Conservation (phyloP, 257 asterid genomes). For the Misopates orontium region DNA sequence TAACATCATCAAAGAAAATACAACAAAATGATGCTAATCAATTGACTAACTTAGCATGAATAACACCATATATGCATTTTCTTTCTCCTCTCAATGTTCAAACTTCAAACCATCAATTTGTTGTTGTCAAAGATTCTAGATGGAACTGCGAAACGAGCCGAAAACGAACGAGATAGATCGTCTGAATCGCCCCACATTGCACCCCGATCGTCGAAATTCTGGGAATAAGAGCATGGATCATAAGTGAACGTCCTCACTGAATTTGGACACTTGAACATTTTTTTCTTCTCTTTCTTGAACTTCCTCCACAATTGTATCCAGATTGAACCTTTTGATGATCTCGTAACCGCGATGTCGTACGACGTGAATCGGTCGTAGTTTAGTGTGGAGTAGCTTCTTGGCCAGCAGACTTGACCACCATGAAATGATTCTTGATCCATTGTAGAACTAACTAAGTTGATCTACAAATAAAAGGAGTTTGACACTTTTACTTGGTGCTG, state of each 20-base stretch:
- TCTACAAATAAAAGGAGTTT: not conserved
- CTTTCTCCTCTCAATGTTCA: slow-evolving; percentile 3
- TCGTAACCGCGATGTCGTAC: slow-evolving; percentile 20
- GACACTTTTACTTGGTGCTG: not conserved
- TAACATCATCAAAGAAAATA: too few species aligned
- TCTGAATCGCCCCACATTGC: slow-evolving; percentile 42
- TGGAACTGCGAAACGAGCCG: slow-evolving; percentile 71
- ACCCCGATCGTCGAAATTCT: slow-evolving; percentile 80
- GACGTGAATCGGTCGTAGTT: slow-evolving; percentile 40
- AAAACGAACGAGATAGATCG: slow-evolving; percentile 64
- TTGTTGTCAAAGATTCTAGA: slow-evolving; percentile 54
- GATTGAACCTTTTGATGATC: slow-evolving; percentile 40
- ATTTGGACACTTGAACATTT: slow-evolving; percentile 33
- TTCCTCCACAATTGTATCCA: slow-evolving; percentile 76
- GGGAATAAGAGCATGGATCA: slow-evolving; percentile 62
- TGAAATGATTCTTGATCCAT: slow-evolving; percentile 46
- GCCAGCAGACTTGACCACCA: slow-evolving; percentile 34
- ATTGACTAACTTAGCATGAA: too few species aligned
- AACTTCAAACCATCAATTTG: slow-evolving; percentile 37
- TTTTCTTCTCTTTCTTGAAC: slow-evolving; percentile 65
- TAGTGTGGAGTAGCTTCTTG: slow-evolving; percentile 35
- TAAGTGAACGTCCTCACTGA: slow-evolving; percentile 63
- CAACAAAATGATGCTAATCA: too few species aligned
- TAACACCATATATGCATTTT: too few species aligned
- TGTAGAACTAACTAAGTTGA: slow-evolving; percentile 1